Conservation (phyloP, 345 rosid species). For the Schrenkiella parvula region DNA sequence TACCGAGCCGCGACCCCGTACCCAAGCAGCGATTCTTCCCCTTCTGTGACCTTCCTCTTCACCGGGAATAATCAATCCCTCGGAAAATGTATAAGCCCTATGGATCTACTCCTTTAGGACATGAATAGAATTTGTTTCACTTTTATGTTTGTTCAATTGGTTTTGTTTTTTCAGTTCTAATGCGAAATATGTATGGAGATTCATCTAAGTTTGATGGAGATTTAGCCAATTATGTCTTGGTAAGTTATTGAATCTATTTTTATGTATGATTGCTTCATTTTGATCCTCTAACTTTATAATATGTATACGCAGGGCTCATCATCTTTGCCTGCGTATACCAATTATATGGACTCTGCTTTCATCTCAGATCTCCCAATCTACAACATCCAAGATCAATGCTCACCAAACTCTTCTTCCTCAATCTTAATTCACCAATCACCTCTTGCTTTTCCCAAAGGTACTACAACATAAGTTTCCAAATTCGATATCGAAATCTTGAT, state of each 20-base stretch:
- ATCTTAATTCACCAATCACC: conserved; percentile 20
- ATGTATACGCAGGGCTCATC: conserved; percentile 60
- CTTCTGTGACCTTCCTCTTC: conserved; percentile 57
- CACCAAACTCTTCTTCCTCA: conserved; percentile 41
- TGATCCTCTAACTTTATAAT: conserved; percentile 1
- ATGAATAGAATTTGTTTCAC: background rate
- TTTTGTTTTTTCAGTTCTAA: conserved; percentile 44
- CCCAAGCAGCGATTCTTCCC: conserved; percentile 47
- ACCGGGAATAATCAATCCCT: conserved; percentile 71
- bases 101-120: background rate
- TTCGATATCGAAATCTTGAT: background rate
- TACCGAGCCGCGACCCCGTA: conserved; percentile 54
- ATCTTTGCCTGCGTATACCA: conserved; percentile 33
- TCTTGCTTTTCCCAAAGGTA: conserved; percentile 42
- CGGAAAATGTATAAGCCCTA: conserved; percentile 49
- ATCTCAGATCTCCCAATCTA: conserved; percentile 49
- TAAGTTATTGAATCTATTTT: conserved; percentile 26
- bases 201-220: conserved; percentile 38
- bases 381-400: conserved; percentile 50
- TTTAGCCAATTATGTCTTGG: conserved; percentile 48
- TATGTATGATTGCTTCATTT: background rate
- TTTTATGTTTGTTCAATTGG: background rate
- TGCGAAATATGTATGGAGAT: conserved; percentile 43
- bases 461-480: conserved; percentile 10
- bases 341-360: conserved; percentile 64